Evolutionary conservation across 148 eudicot species (phyloP).

Genomic region (Polygonum aviculare): DNA sequence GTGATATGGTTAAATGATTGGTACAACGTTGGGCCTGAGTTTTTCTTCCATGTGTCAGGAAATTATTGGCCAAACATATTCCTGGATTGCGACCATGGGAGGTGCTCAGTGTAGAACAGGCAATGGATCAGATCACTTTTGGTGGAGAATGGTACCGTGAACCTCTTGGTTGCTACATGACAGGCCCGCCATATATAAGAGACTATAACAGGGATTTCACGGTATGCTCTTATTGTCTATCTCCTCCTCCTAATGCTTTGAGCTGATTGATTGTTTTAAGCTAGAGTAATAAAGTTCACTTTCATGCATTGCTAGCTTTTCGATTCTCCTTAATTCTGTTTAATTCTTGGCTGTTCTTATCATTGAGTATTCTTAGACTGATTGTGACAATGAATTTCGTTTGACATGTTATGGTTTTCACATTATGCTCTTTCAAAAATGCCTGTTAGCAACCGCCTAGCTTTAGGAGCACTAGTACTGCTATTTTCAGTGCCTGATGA

Average conservation of each 20-base stretch:
- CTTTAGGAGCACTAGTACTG: not conserved
- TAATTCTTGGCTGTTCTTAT: not conserved
- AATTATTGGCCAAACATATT: conserved; percentile 45
- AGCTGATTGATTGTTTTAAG: not conserved
- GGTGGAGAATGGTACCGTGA: conserved; percentile 75
- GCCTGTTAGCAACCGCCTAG: not conserved
- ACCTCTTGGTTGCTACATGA: conserved; percentile 67
- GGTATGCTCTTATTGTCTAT: conserved; percentile 29
- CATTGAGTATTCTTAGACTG: not conserved
- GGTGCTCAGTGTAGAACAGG: conserved; percentile 80
- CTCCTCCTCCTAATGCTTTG: not conserved
- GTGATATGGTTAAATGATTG: not conserved
- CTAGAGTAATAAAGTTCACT: not conserved
- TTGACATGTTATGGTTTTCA: not conserved
- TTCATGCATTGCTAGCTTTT: not conserved
- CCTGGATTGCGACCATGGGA: conserved; percentile 95
- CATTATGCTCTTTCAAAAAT: not conserved
- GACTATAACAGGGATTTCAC: conserved; percentile 50
- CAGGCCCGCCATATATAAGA: conserved; percentile 78
- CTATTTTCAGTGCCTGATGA: not conserved
- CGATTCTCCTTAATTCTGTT: not conserved
- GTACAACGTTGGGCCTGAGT: not conserved
- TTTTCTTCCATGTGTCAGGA: conserved; percentile 26
- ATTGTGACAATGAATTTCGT: not conserved
- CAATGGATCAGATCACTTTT: conserved; percentile 81